Evolutionary conservation across 1,284 basidiomycete species (phyloP), one percentile per base, ranked within the genome.

Genomic region (Apiotrichum siamense): DNA sequence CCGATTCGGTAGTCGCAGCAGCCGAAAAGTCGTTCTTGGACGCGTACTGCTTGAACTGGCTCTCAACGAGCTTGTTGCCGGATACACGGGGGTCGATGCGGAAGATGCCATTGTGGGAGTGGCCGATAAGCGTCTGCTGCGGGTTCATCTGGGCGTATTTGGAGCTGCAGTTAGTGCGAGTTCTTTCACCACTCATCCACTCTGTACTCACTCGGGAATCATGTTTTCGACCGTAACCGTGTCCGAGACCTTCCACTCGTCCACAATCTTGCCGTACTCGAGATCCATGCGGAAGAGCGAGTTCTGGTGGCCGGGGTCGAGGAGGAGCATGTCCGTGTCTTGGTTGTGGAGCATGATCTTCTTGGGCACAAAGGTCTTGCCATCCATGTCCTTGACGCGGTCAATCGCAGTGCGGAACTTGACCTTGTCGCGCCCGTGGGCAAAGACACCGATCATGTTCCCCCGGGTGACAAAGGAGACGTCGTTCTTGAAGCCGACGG

Each of bases 271-370:
- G 44, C 92, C 96, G 39, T 86, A 85, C 73, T 94, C 90, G 57
- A 98, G 82, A 73, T 98, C 96, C 81, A 98, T 85, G 60, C 80
- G 85, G 77, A 85, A 97, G 32, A 99, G 76, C 0, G 91, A 85
- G 64, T 92, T 83, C n/a, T 84, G 82, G 48, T 92, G 84, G 32
- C 74, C 69, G 1, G 89, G 85, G 67, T 97, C 88, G 81, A 91
- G 88, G 52, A 99, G 70, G 47, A 99, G 78, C 91, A 99, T 93
- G 75, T 91, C 89, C 32, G 84, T 81, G 72, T 98, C 96, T 81
- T 96, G 91, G 64, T 97, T 88, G 72, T 98, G 94, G 31, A 97
- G 77, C 94, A 98, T 97, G 68, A 94, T 83, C 89, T 96, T 86
- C 64, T 82, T 81, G 0, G 96, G 96, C 44, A 81, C 83, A 72